Evolutionary conservation across 2,329 filamentous ascomycete species (phyloP), one percentile per base, ranked within the genome.

Genomic region (Aspergillus pseudoglaucus): DNA sequence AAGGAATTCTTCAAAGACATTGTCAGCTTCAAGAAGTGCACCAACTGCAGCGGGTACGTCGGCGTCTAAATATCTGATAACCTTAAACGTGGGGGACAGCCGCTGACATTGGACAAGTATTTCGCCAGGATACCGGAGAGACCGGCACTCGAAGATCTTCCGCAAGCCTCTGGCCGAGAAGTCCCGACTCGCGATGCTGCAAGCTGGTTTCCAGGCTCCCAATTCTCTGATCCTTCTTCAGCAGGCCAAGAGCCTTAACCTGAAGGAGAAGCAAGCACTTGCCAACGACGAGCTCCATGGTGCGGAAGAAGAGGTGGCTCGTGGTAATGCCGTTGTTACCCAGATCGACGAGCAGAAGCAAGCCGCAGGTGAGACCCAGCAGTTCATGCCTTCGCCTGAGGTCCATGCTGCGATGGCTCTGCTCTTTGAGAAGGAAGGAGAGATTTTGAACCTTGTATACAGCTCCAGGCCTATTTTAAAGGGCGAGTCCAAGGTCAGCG

Each of bases 81-180:
- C 3, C 43, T 45, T 35, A 4, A 38, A 17, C 20, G 7, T 17
- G n/a, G 8, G 6, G 37, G 10, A 5, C 18, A 18, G n/a, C 18
- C 17, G 37, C 37, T 39, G 32, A 23, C 12, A 20, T 38, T 22
- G 3, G 27, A 45, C 52, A 51, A 87, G 86, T 23, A 81, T 93
- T 52, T 90, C 87, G 12, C 90, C 90, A 9, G 76, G 77, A 2
- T 97, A 88, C 69, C 84, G 91, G 58, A 96, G 95, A 66, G 91
- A 98, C 61, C 80, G 86, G 39, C 93, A 83, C 60, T 86, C 90
- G 63, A 98, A 97, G 69, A 90, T 98, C 46, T 98, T 97, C 68
- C 85, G 91, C 64, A 93, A 87, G 63, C 76, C 86, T 2, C 72
- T 96, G 48, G 80, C 78, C 42, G 70, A 78, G 42, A 95, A 94